Evolutionary conservation across 1,284 basidiomycete species (phyloP).

Genomic region (Termitomyces sp.): DNA sequence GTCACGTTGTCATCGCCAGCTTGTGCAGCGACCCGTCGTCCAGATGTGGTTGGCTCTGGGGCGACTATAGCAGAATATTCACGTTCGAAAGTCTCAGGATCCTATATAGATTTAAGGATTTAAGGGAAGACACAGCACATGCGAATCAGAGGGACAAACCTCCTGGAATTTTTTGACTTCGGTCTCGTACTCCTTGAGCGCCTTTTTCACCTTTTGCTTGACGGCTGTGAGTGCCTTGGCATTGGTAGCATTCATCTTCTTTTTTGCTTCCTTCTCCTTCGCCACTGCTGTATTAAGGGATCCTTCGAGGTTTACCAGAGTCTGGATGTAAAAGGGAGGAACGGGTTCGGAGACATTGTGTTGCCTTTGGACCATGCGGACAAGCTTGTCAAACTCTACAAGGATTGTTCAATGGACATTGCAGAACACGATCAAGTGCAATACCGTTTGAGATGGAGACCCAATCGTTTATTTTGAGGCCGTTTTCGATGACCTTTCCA

Average conservation of each 20-base stretch:
- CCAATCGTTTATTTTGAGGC: conserved; percentile 96
- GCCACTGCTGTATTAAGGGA: conserved; percentile 72
- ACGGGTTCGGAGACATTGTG: conserved; percentile 84
- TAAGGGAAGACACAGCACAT: background rate
- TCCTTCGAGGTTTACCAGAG: conserved; percentile 73
- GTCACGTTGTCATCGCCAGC: conserved; percentile 44
- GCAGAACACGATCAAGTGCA: conserved; percentile 17
- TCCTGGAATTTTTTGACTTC: conserved; percentile 78
- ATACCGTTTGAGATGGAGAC: conserved; percentile 83
- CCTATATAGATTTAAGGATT: conserved; percentile 39
- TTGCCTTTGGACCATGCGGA: conserved; percentile 87
- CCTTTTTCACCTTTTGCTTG: conserved; percentile 96
- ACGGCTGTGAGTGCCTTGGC: conserved; percentile 93
- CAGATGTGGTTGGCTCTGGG: conserved; percentile 35
- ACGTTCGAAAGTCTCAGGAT: conserved; percentile 84
- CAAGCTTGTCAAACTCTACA: conserved; percentile 93
- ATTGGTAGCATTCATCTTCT: conserved; percentile 96
- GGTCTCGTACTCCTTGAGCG: conserved; percentile 83
- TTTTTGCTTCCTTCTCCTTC: conserved; percentile 88
- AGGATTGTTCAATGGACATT: conserved; percentile 11
- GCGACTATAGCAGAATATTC: conserved; percentile 57
- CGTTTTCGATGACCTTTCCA: conserved; percentile 91
- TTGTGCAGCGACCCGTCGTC: conserved; percentile 13
- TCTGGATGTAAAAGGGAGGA: conserved; percentile 83
- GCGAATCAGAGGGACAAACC: conserved; percentile 37